Evolutionary conservation across 129 eudicot genomes (phyloP), one percentile per base, ranked within the genome.

Genomic region (Logfia minima): DNA sequence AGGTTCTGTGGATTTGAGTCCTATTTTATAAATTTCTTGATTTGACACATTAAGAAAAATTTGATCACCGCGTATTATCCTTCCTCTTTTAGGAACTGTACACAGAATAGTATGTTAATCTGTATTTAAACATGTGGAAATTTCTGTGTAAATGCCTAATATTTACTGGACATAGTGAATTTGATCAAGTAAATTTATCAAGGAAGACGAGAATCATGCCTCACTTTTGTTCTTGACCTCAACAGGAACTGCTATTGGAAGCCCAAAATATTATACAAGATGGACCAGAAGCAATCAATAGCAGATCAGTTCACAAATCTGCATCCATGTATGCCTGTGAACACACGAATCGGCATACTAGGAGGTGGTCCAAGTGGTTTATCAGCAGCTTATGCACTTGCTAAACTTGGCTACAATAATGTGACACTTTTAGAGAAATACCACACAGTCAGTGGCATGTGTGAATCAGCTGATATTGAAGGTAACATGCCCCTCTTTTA

Each of bases 301-400:
- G 92, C 86, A 71, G 90, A 88, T 71, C 86, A 83, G 24, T 85
- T 89, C 56, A 78, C 90, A 34, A 92, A 85, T 82, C 85, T 85
- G 21, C 95, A 92, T 82, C 97, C 97, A 70, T 59, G 90, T 75
- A 80, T 82, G 86, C 88, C 97, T 1, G 76, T 89, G 55, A 78
- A 87, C 76, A 84, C 92, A 41, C 76, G 83, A 65, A 92, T 92
- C 17, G 88, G 83, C 71, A 87, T 89, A 69, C 29, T 92, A 58
- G 97, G 97, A 66, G 97, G 89, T 37, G 97, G 95, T 31, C 97
- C 97, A 62, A 89, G 97, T 74, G 97, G 97, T 56, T 77, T 92
- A 79, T 92, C 97, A 62, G 90, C 92, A 28, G 96, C 97, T 73
- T 92, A 92, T 72, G 95, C 97, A 34, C 75, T 92, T 35, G 35